Base-by-base conservation (phyloP, 2,329 filamentous ascomycete species). In the Sporothrix phasma region DNA sequence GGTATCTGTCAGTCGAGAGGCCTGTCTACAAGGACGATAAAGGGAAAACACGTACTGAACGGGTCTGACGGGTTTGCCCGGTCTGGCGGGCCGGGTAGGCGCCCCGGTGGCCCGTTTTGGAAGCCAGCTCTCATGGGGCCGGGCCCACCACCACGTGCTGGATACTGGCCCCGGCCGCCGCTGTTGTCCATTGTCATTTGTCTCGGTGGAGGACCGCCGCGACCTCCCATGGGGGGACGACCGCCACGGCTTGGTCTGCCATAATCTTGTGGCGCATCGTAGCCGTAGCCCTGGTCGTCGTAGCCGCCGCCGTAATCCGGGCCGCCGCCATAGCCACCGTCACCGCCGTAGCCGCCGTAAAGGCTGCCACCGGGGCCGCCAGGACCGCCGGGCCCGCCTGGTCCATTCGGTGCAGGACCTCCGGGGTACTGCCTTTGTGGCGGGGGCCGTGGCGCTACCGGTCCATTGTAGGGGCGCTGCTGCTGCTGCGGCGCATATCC, bases 381-480 rank as follows among this genome's bases (percentile, higher is more conserved):
- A 62, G 56, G 56, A 6, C 56, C 51, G n/a, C 54, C 68, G 66
- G 60, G 69, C 67, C 58, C 70, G 72, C 63, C 70, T 68, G 65
- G 75, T 61, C 76, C 71, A 43, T 22, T 17, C 4, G 69, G 70
- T 3, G 63, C 66, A 53, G 69, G 70, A 7, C 68, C 71, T 37
- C 68, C 69, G 6, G 73, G 70, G 62, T 74, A 74, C 34, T 73
- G 76, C 63, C 69, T 73, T 70, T 76, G 76, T 11, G 73, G 76
- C 7, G 74, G 71, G 56, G 75, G 73, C 62, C 77, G 73, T 63
- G 76, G 77, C 51, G 76, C 75, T 61, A 76, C 78, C 37, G 75
- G 76, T 43, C 79, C 79, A 66, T 75, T 76, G 69, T 82, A 81
- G n/a, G 77, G 76, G 64, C 78, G 78, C 69, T 80, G 77, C 61